Percentiles rank a stretch among this genome's conserved stretches.
Conservation (phyloP, 1,139 yeast genomes). For the Suhomyces wounanorum region DNA sequence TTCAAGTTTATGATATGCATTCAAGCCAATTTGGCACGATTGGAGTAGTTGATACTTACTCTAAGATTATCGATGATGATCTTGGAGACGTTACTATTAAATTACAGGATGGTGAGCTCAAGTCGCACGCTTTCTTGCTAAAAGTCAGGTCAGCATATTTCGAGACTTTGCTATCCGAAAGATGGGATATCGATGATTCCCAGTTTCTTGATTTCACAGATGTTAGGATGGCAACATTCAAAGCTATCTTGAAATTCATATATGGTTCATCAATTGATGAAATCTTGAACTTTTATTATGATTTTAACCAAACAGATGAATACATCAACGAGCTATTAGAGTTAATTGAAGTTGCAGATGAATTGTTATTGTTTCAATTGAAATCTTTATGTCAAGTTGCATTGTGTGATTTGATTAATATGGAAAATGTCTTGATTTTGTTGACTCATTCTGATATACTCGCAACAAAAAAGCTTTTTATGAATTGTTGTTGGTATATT, state of each 20-base stretch:
- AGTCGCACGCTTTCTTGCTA: constrained; percentile 55
- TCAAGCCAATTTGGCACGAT: not conserved
- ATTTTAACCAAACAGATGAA: constrained; percentile 36
- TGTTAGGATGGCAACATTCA: constrained; percentile 47
- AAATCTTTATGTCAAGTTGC: constrained; percentile 63
- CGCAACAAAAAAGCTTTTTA: constrained; percentile 56
- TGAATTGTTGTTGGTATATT: constrained; percentile 67
- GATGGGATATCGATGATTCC: constrained; percentile 48
- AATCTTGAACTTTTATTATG: constrained; percentile 43
- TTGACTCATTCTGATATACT: constrained; percentile 55
- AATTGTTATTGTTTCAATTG: constrained; percentile 59
- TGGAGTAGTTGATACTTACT: constrained; percentile 1
- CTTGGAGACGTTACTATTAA: constrained; percentile 25
- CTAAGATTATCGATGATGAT: constrained; percentile 13
- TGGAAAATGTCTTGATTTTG: constrained; percentile 62
- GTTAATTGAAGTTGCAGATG: constrained; percentile 64
- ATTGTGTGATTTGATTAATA: constrained; percentile 57
- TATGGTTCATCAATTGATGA: constrained; percentile 54
- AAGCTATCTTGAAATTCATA: constrained; percentile 53
- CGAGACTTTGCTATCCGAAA: constrained; percentile 54
- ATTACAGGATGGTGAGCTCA: constrained; percentile 43
- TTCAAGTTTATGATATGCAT: constrained; percentile 19
- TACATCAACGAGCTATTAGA: constrained; percentile 61
- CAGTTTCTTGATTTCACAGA: constrained; percentile 45
- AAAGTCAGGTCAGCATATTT: constrained; percentile 63